phyloP scores from a whole-genome alignment of 768 basidiomycete species.

The Tulasnella calospora region DNA sequence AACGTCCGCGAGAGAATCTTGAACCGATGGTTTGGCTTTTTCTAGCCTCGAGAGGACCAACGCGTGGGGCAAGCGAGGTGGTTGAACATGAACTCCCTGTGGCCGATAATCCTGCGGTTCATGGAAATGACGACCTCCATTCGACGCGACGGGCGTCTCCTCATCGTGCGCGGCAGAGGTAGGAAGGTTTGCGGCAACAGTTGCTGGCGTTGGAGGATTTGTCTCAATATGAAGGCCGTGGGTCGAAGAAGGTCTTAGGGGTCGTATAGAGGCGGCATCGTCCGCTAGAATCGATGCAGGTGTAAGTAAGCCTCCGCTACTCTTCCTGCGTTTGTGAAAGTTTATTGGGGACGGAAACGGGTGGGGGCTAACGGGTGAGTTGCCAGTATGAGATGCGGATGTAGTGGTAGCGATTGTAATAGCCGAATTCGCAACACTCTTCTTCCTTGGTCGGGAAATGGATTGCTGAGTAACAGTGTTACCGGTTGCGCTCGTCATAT shows the following conservation, averaged over 20 bases:
- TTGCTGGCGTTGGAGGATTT: constrained; percentile 20
- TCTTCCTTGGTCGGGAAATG: not conserved
- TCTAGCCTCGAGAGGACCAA: constrained; percentile 19
- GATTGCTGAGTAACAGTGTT: constrained; percentile 14
- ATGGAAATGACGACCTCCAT: not conserved
- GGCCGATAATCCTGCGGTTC: not conserved
- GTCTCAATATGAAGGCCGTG: constrained; percentile 25
- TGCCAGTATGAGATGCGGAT: not conserved
- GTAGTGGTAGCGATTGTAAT: constrained; percentile 1
- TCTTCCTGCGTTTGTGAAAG: constrained; percentile 2
- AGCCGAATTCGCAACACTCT: not conserved
- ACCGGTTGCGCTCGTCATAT: not conserved
- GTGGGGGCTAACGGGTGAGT: constrained; percentile 11
- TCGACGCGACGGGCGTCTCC: not conserved
- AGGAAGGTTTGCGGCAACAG: constrained; percentile 6
- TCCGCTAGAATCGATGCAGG: not conserved
- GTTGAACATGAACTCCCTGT: not conserved
- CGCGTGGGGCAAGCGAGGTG: constrained; percentile 15
- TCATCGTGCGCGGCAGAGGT: not conserved
- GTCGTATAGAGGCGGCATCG: constrained; percentile 7
- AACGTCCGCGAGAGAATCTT: constrained; percentile 11
- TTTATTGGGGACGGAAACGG: not conserved
- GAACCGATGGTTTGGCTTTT: constrained; percentile 17
- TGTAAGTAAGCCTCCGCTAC: not conserved
- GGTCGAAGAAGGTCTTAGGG: constrained; percentile 7